phyloP scores from a whole-genome alignment of 108 stramenopile species.

The Nitzschia sp. region DNA sequence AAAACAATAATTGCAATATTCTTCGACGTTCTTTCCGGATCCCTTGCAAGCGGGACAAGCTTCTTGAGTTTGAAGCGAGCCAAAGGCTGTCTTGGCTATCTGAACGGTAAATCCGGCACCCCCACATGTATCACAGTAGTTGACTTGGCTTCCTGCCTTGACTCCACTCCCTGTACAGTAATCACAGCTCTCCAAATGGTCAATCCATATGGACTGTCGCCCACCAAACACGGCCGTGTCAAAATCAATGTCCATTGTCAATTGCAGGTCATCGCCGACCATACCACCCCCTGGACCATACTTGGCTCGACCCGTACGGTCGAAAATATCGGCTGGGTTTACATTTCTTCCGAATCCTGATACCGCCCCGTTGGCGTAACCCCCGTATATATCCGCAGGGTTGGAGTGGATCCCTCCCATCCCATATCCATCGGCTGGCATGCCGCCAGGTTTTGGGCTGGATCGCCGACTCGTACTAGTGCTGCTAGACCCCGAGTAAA shows the following conservation, averaged over 20 bases:
- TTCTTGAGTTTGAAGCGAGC: constrained; percentile 94
- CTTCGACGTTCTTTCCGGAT: constrained; percentile 88
- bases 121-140: constrained; percentile 82
- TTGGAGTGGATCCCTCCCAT: constrained; percentile 28
- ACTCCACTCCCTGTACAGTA: constrained; percentile 87
- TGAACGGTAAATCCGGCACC: constrained; percentile 91
- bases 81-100: constrained; percentile 93
- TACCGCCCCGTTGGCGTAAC: too few species aligned
- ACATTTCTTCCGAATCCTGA: not conserved
- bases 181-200: constrained; percentile 90
- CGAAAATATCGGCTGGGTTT: constrained; percentile 8
- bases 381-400: not conserved
- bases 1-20: constrained; percentile 91
- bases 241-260: constrained; percentile 92
- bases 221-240: constrained; percentile 95
- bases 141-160: constrained; percentile 79
- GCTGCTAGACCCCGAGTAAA: constrained; percentile 62
- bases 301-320: constrained; percentile 54
- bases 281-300: constrained; percentile 70
- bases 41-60: constrained; percentile 92
- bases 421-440: constrained; percentile 93
- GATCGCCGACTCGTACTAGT: constrained; percentile 88
- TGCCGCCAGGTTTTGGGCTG: too few species aligned
- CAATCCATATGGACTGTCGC: constrained; percentile 91
- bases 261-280: constrained; percentile 89